phyloP scores from a whole-genome alignment of 169 alveolate genomes.

The Babesia ovis region DNA sequence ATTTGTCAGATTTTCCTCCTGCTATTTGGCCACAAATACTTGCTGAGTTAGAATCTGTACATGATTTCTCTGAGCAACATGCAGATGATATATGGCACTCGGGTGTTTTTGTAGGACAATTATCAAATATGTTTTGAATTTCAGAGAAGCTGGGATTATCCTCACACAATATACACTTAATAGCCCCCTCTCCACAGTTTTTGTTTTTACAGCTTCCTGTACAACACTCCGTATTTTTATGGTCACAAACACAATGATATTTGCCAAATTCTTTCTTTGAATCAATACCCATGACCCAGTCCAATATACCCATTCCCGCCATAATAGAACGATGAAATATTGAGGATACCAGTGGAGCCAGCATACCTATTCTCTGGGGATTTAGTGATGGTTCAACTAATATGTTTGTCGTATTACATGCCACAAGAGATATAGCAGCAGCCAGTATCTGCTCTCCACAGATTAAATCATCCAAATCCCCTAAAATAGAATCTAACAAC shows the following conservation, averaged over 20 bases:
- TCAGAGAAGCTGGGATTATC: too few relatives aligned
- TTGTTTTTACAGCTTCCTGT: too few relatives aligned
- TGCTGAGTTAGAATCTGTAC: too few relatives aligned
- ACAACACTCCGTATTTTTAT: too few relatives aligned
- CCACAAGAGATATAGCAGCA: background rate
- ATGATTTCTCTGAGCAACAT: too few relatives aligned
- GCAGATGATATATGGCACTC: too few relatives aligned
- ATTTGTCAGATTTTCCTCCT: too few relatives aligned
- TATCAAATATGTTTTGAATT: too few relatives aligned
- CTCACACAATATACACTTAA: too few relatives aligned
- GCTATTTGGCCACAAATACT: too few relatives aligned
- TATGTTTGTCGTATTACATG: background rate
- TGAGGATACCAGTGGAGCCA: background rate
- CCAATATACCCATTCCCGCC: background rate
- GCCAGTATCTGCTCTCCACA: slow-evolving; percentile 5
- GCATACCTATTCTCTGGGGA: background rate
- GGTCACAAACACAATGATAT: slow-evolving; percentile 16
- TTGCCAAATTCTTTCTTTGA: background rate
- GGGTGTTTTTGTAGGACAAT: too few relatives aligned
- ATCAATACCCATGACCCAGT: background rate
- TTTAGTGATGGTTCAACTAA: background rate
- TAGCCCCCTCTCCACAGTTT: too few relatives aligned
- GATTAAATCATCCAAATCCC: background rate
- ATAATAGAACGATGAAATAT: background rate
- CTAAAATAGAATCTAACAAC: background rate